Base-by-base conservation (phyloP, 2,329 filamentous ascomycete genomes). In the Colletotrichum scovillei region DNA sequence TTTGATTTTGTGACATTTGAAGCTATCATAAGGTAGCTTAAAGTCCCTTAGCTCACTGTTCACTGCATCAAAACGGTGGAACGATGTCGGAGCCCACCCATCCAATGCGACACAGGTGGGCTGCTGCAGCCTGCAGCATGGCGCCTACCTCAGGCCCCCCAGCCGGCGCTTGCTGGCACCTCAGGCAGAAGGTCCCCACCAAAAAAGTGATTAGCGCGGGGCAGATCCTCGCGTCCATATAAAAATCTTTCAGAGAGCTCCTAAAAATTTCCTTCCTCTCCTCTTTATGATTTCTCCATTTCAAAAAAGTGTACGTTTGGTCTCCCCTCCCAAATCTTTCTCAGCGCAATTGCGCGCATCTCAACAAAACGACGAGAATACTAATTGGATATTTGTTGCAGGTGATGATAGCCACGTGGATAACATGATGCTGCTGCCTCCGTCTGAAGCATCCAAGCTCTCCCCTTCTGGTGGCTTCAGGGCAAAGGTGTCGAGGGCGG, bases 371-470 rank as follows among this genome's bases (percentile, higher is more conserved):
- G 28, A 5, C n/a, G 22, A 49, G 38, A 49, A 35, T 57, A 30
- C 59, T 64, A 67, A 69, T 67, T 72, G 57, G 73, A 85, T 79
- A 67, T 77, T 74, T 63, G 26, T 6, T 63, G 3, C 80, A 98
- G 95, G 97, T 98, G 96, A 99, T 98, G 97, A 99, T 97, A 98
- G 94, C 94, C 91, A 94, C 91, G 96, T 98, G 97, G 92, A 92
- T 85, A 87, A 92, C 92, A 94, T 97, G 97, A 98, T 88, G 88
- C 83, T 84, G 88, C 89, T 93, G 88, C 87, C 88, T 87, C 85
- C 88, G 86, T 85, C 86, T 88, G 86, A 88, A 87, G 86, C 89
- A 86, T 87, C 86, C 86, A 89, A 90, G 94, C 94, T 96, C 95
- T 98, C 93, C 92, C 91, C 91, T 91, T 86, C 89, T 86, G 86